These are phyloP conservation scores for Globisporangium irregulare DNA, from an alignment of 352 stramenopile species.

Conservation along the genomic window DNA sequence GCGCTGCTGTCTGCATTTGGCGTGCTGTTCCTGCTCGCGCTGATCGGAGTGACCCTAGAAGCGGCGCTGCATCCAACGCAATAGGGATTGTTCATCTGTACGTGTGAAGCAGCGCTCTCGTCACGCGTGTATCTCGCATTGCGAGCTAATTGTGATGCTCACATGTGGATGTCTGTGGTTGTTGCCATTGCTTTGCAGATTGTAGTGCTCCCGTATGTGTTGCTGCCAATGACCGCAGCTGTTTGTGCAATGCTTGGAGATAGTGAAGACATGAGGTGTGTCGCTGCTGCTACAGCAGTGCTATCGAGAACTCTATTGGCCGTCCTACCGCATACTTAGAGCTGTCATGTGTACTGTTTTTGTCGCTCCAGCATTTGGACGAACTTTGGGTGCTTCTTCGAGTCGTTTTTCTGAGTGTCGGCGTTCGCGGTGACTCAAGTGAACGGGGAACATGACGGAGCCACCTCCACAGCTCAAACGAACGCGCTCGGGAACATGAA, in stretches of 20 bases:
- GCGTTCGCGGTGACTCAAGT: slow-evolving; percentile 37
- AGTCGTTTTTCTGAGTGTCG: slow-evolving; percentile 66
- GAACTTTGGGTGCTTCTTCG: slow-evolving; percentile 74
- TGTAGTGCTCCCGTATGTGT: slow-evolving; percentile 60
- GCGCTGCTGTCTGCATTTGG: slow-evolving; percentile 38
- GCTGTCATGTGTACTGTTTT: neutral
- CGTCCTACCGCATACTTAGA: neutral
- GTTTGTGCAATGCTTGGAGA: slow-evolving; percentile 48
- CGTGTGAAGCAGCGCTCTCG: neutral
- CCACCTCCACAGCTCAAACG: too few relatives aligned
- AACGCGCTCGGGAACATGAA: too few relatives aligned
- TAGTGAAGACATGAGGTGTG: slow-evolving; percentile 48
- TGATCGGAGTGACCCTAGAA: slow-evolving; percentile 53
- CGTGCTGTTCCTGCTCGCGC: slow-evolving; percentile 50
- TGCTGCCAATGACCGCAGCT: slow-evolving; percentile 58
- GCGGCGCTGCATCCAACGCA: slow-evolving; percentile 55
- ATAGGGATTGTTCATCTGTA: slow-evolving; percentile 70
- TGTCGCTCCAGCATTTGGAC: slow-evolving; percentile 33
- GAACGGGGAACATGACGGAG: too few relatives aligned
- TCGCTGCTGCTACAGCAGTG: neutral
- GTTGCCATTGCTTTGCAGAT: neutral
- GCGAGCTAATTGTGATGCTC: neutral
- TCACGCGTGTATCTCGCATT: neutral
- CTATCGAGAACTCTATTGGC: neutral
- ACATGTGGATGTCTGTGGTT: neutral